Evolutionary conservation across 345 rosid genomes (phyloP).

Genomic region (Eucalyptus camaldulensis): DNA sequence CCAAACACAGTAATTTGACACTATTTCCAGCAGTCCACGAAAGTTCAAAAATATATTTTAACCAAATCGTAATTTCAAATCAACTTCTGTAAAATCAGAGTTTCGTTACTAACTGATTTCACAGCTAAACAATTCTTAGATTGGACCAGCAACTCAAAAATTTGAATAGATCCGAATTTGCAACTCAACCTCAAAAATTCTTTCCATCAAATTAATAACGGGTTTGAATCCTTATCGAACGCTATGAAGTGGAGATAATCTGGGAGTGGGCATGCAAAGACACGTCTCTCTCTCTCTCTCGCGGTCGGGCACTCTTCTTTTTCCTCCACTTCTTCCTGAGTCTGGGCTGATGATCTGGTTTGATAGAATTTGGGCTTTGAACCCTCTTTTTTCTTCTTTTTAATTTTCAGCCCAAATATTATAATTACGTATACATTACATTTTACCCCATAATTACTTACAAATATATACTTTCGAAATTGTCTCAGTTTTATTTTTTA

Average conservation of each 20-base stretch:
- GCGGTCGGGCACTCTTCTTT: neutral
- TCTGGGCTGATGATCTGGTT: neutral
- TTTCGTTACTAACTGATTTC: neutral
- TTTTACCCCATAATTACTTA: neutral
- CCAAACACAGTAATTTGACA: accelerated
- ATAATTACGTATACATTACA: neutral
- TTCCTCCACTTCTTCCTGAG: neutral
- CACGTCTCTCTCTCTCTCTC: neutral
- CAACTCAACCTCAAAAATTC: neutral
- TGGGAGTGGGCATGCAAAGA: neutral
- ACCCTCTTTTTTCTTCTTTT: neutral
- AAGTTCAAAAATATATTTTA: accelerated
- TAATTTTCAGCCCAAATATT: neutral
- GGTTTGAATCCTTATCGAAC: neutral
- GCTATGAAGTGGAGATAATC: neutral
- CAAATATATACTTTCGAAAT: neutral
- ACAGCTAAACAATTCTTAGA: neutral
- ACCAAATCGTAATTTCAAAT: neutral
- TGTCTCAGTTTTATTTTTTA: neutral
- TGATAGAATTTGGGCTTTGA: neutral
- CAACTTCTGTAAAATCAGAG: neutral
- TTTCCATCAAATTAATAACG: neutral
- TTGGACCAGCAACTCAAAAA: neutral
- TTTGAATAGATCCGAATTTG: neutral
- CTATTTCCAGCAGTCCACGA: neutral